Percentiles rank a stretch among this genome's conserved stretches.
Evolutionary conservation across 257 asterid genomes (phyloP).

Genomic region (Ehretia macrophylla): DNA sequence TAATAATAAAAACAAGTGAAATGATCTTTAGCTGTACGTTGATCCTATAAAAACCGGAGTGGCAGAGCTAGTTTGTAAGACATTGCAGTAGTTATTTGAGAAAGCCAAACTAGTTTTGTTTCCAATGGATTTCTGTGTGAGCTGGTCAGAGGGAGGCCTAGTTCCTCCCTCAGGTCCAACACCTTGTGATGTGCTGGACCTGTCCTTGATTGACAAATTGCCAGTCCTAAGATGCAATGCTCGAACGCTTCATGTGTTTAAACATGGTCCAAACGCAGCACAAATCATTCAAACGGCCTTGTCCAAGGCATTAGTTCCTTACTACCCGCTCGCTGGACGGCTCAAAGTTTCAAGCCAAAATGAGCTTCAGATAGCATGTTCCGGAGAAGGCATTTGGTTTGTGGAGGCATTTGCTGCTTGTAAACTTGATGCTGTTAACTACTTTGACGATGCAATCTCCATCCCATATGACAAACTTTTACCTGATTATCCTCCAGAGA

Average conservation of each 20-base stretch:
- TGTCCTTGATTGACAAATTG: slow-evolving; percentile 40
- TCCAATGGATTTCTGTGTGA: slow-evolving; percentile 35
- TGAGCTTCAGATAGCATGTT: slow-evolving; percentile 33
- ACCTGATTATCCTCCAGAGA: slow-evolving; percentile 22
- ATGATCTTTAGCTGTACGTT: too few species aligned
- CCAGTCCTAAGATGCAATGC: slow-evolving; percentile 46
- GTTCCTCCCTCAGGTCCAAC: slow-evolving; percentile 41
- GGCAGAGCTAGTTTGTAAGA: neutral
- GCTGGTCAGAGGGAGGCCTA: slow-evolving; percentile 14
- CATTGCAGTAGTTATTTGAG: neutral
- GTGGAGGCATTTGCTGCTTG: slow-evolving; percentile 42
- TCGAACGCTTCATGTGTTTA: slow-evolving; percentile 42
- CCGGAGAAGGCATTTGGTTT: slow-evolving; percentile 49
- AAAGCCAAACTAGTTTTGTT: too few species aligned
- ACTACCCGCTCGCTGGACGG: slow-evolving; percentile 56
- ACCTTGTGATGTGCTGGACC: slow-evolving; percentile 34
- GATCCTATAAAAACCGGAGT: too few species aligned
- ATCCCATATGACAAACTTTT: slow-evolving; percentile 34
- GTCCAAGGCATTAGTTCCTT: slow-evolving; percentile 45
- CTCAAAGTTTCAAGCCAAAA: slow-evolving; percentile 20
- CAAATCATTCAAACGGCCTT: slow-evolving; percentile 29
- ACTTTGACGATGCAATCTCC: slow-evolving; percentile 33
- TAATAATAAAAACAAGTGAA: too few species aligned
- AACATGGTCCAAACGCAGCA: slow-evolving; percentile 25
- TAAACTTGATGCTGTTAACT: slow-evolving; percentile 24